phyloP scores from a whole-genome alignment of 2,329 filamentous ascomycete genomes.

The Rosellinia necatrix region DNA sequence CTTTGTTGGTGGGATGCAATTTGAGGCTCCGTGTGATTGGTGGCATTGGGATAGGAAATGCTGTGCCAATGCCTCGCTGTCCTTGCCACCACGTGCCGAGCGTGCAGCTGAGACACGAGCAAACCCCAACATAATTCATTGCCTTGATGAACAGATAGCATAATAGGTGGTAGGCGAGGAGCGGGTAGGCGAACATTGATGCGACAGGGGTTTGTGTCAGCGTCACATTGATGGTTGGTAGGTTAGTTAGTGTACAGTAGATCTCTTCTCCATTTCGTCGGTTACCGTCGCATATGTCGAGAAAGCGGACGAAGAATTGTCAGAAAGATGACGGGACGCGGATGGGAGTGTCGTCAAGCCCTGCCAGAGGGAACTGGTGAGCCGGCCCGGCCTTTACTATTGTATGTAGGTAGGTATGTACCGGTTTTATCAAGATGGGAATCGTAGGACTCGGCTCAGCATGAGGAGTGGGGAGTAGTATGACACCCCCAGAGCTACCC shows the following conservation, averaged over 20 bases:
- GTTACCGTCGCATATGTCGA: neutral
- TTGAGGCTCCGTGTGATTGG: conserved; percentile 1
- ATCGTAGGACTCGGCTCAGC: neutral
- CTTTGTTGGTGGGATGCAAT: conserved; percentile 3
- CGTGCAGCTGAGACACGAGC: conserved; percentile 14
- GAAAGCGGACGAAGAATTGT: neutral
- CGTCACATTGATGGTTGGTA: neutral
- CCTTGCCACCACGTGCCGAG: conserved; percentile 25
- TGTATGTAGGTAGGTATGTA: too few species aligned
- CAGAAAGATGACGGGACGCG: neutral
- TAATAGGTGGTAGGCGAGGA: neutral
- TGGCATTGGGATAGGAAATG: neutral
- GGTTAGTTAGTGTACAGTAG: neutral
- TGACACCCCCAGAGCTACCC: too few species aligned
- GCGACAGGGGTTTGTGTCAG: neutral
- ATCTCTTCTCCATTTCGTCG: neutral
- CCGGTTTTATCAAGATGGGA: neutral
- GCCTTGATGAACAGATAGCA: neutral
- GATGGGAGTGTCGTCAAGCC: neutral
- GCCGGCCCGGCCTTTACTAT: too few species aligned
- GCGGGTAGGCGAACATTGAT: neutral
- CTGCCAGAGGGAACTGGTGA: too few species aligned
- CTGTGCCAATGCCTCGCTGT: conserved; percentile 1
- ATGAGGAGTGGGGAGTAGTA: too few species aligned
- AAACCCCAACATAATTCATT: neutral